phyloP scores from a whole-genome alignment of 169 alveolate genomes.

The Plasmodium sp. region DNA sequence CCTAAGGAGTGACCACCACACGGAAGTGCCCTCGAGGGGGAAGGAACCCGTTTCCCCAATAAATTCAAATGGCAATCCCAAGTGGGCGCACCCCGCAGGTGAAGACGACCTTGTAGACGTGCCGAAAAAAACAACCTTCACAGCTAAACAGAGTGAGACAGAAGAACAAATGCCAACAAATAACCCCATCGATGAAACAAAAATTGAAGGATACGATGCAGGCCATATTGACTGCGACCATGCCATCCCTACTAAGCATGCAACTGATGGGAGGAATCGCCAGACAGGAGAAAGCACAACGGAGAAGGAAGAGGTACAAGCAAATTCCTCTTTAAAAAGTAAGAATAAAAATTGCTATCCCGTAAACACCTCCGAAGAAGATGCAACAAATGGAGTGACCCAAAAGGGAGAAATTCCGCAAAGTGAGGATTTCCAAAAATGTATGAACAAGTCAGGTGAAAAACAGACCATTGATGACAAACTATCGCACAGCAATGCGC shows the following conservation, averaged over 20 bases:
- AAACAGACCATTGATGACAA: not conserved
- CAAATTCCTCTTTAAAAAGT: not conserved
- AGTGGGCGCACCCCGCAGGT: not conserved
- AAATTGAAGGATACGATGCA: not conserved
- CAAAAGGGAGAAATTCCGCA: not conserved
- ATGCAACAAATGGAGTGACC: not conserved
- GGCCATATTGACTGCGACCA: not conserved
- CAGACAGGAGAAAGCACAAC: not conserved
- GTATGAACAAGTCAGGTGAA: not conserved
- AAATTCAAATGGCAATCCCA: not conserved
- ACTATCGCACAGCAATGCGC: not conserved
- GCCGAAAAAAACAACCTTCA: not conserved
- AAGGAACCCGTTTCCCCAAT: not conserved
- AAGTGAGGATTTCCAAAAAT: not conserved
- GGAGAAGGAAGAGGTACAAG: not conserved
- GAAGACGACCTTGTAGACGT: not conserved
- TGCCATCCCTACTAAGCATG: not conserved
- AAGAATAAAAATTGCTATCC: not conserved
- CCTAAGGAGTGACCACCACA: not conserved
- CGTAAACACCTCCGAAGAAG: not conserved
- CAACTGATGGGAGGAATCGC: not conserved
- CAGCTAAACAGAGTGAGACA: not conserved
- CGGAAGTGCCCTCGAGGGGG: not conserved
- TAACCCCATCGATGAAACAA: not conserved
- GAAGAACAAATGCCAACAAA: not conserved